A percentile compares a stretch with the other conserved stretches of the same genome.
Evolutionary conservation across 2,329 filamentous ascomycete genomes (phyloP).

Genomic region (Elsinoe arachidis): DNA sequence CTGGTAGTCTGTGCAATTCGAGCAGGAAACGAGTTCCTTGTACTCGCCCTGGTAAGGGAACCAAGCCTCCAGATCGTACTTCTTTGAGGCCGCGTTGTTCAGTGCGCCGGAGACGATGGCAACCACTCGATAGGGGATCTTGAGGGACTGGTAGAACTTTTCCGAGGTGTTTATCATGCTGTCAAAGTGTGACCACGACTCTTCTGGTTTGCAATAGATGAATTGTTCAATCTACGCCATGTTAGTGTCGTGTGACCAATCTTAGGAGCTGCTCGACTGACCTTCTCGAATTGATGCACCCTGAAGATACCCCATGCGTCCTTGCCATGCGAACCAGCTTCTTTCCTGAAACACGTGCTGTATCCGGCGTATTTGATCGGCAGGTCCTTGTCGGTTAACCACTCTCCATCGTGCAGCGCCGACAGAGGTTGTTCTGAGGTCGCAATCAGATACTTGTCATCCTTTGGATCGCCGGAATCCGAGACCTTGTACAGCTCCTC

Average conservation of each 20-base stretch:
- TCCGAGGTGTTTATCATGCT: constrained; percentile 86
- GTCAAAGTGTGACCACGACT: constrained; percentile 89
- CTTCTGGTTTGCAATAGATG: constrained; percentile 71
- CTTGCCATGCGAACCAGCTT: constrained; percentile 82
- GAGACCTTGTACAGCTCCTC: constrained; percentile 96
- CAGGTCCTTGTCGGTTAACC: constrained; percentile 74
- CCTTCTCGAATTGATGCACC: constrained; percentile 96
- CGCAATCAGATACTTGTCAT: constrained; percentile 75
- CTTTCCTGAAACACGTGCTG: constrained; percentile 90
- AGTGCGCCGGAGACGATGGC: constrained; percentile 93
- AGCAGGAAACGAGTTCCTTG: constrained; percentile 95
- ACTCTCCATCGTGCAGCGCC: constrained; percentile 79
- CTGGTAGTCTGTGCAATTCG: constrained; percentile 98
- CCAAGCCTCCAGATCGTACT: constrained; percentile 93
- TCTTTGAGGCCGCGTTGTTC: constrained; percentile 84
- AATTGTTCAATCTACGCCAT: constrained; percentile 58
- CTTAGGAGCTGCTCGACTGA: constrained; percentile 31
- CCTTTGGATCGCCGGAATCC: constrained; percentile 67
- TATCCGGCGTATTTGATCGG: constrained; percentile 86
- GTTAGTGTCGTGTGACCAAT: neutral
- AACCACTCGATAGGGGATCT: constrained; percentile 83
- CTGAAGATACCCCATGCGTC: constrained; percentile 98
- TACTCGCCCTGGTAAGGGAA: constrained; percentile 95
- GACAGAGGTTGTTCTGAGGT: constrained; percentile 94
- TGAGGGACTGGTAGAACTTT: constrained; percentile 87